These are phyloP conservation scores for Chloranthus sessilifolius DNA, from an alignment of 164 flowering plant species.

Conservation along the genomic window DNA sequence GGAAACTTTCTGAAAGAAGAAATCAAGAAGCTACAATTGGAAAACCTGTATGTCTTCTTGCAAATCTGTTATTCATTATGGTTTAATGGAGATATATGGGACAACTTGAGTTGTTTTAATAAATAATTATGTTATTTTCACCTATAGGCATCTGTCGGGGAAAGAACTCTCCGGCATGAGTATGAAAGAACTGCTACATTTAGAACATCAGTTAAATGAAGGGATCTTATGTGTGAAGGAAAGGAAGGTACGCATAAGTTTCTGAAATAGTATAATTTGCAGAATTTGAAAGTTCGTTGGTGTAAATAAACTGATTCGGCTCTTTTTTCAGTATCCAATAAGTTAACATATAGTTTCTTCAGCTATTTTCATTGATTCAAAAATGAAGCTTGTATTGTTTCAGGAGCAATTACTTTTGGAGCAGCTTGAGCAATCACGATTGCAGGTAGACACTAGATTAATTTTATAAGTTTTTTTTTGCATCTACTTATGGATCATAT, in stretches of 20 bases:
- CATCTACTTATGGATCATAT: too few species aligned
- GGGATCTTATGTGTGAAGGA: conserved; percentile 56
- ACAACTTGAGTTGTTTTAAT: too few species aligned
- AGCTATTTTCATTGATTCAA: not conserved
- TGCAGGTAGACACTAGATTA: conserved; percentile 49
- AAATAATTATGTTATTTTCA: too few species aligned
- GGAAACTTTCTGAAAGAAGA: conserved; percentile 51
- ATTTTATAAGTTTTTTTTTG: too few species aligned
- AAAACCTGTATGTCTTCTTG: conserved; percentile 51
- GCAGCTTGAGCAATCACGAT: conserved; percentile 60
- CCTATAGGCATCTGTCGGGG: conserved; percentile 55
- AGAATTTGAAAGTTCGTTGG: not conserved
- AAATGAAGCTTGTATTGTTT: conserved; percentile 13
- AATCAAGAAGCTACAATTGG: conserved; percentile 42
- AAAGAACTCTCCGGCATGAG: conserved; percentile 58
- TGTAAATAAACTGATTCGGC: not conserved
- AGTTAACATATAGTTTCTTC: conserved; percentile 2
- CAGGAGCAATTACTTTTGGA: conserved; percentile 75
- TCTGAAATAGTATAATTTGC: not conserved
- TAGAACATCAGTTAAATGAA: conserved; percentile 69
- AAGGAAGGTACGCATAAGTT: conserved; percentile 44
- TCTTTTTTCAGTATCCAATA: not conserved
- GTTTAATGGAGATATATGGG: too few species aligned
- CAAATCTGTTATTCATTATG: not conserved
- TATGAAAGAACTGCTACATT: conserved; percentile 58